phyloP scores from a whole-genome alignment of 2,329 filamentous ascomycete genomes.

The Cladosporium velox region DNA sequence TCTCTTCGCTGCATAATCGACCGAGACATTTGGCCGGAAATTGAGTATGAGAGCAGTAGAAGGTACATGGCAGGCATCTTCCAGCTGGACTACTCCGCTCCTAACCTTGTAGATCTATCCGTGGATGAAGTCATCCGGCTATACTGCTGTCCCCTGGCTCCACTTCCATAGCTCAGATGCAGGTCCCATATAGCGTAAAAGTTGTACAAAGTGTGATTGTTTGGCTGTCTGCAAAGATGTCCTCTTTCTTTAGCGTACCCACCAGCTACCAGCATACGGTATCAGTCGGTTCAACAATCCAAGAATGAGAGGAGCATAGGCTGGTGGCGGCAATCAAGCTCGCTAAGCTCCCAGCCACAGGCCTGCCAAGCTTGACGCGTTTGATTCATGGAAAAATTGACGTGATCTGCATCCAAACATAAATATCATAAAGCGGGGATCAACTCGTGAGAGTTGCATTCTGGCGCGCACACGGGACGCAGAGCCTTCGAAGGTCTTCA shows the following conservation, averaged over 20 bases:
- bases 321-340: background rate
- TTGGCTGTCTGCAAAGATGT: background rate
- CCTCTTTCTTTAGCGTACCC: background rate
- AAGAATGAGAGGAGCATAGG: background rate
- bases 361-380: conserved; percentile 4
- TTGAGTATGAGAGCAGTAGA: background rate
- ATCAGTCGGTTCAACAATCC: background rate
- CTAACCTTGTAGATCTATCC: background rate
- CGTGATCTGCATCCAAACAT: background rate
- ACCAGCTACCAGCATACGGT: background rate
- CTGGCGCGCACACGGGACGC: background rate
- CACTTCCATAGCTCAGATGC: background rate
- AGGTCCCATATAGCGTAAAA: background rate
- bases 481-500: background rate
- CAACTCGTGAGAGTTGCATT: background rate
- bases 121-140: background rate
- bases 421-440: background rate
- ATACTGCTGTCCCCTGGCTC: background rate
- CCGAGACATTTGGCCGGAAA: background rate
- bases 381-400: conserved; percentile 8
- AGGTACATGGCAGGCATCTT: background rate
- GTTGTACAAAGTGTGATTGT: background rate
- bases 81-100: background rate
- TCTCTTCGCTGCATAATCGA: background rate
- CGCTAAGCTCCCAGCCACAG: conserved; percentile 4